Evolutionary conservation across 1,284 basidiomycete genomes (phyloP), one percentile per base, ranked within the genome.

Genomic region (Puccinia sorghi): DNA sequence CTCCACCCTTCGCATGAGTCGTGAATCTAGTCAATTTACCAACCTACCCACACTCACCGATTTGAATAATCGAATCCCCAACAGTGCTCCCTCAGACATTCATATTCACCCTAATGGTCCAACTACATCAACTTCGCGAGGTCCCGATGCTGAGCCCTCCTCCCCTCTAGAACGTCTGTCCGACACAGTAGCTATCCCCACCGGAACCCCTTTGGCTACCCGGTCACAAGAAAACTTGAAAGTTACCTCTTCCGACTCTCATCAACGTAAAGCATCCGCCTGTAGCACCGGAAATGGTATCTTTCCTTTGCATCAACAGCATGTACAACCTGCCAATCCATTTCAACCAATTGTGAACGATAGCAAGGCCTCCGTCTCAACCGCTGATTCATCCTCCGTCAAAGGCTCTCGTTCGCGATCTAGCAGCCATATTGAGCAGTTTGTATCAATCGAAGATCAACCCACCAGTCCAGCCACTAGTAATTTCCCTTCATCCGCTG

Each of bases 231-330:
- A 56, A 6, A 72, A 66, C 25, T 25, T 67, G 2, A 56, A 39
- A 8, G 52, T 37, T 7, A 69, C 61, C 15, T 46, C 75, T 27
- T 15, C 72, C 15, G 46, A 48, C 32, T 61, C 59, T 66, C 74
- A 76, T 17, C 13, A 39, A n/a, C 61, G 74, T 7, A 50, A 76
- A 41, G 17, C 17, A 8, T 76, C 74, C 22, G 74, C 63, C 64
- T 39, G 27, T 15, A 76, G 61, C 41, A 78, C 76, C 8, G 72
- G 67, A 37, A 81, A 80, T 54, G 76, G 76, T 13, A 76, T 75
- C 20, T 79, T 80, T 52, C 32, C 32, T 32, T 52, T 71, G 25
- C 41, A 72, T 27, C 76, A 79, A 41, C 72, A 79, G n/a, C 25
- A 52, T 15, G 41, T 54, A 1, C 56, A 80, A 4, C 52, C 32